Evolutionary conservation across 2,329 filamentous ascomycete genomes (phyloP), one percentile per base, ranked within the genome.

Genomic region (Exophiala dermatitidis): DNA sequence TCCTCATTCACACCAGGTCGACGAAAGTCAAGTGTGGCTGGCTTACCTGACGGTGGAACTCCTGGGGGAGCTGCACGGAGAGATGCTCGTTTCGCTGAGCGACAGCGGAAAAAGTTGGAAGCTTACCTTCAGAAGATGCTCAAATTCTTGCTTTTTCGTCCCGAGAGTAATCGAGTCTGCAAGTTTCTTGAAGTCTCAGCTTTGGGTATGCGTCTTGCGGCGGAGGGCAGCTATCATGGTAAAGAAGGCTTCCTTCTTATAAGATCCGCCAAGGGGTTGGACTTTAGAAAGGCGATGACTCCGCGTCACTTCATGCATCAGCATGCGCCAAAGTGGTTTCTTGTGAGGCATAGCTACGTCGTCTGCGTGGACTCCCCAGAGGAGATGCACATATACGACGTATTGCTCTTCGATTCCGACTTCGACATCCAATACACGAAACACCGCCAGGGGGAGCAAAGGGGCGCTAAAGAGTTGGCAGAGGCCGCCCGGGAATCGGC

Each of bases 301-400:
- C 88, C 89, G 0, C 77, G 81, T 48, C 84, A 90, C 63, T 46
- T 62, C 33, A 54, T 48, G 26, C 82, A 83, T 48, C 82, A 90
- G 8, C 90, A 96, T 70, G 86, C 83, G 56, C 88, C 90, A 12
- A 96, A 96, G 69, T 98, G 93, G 93, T 98, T 98, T 67, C 76
- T 97, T 19, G 90, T 98, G n/a, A 80, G 93, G 48, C 90, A 97
- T 70, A 97, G 90, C 72, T 98, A 98, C 66, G 85, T 98, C 55
- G 91, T 95, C 42, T 96, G 91, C 62, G 90, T 97, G n/a, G 91
- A 97, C 67, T 96, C 93, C 0, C 93, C 93, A 0, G 91, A 97
- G 68, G 95, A 95, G 63, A 95, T 97, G 86, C 91, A 95, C 65
- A 94, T 97, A 33, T 96, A 95, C 68, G 94, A 98, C 71, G 93